phyloP scores from a whole-genome alignment of 106 monocot genomes.

The Gastrodia elata region DNA sequence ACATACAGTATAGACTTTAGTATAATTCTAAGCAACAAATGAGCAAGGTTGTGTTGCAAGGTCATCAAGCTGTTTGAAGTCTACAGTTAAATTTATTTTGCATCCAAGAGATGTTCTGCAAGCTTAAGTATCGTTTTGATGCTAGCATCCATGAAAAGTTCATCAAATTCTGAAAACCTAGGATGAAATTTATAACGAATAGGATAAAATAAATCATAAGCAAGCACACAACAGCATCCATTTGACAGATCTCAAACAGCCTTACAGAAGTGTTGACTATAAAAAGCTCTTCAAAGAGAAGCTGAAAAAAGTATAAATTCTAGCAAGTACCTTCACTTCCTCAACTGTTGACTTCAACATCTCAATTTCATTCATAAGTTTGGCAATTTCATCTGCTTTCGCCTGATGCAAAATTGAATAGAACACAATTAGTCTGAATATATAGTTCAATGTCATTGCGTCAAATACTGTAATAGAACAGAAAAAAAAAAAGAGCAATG shows the following conservation, averaged over 20 bases:
- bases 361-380: conserved; percentile 92
- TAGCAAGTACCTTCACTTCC: conserved; percentile 73
- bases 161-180: background rate
- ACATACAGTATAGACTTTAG: background rate
- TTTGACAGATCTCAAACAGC: background rate
- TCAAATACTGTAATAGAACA: conserved; percentile 9
- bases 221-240: background rate
- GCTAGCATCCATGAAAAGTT: background rate
- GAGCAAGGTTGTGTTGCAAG: background rate
- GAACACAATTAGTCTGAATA: background rate
- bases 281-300: background rate
- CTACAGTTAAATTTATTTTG: background rate
- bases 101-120: background rate
- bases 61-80: background rate
- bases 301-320: background rate
- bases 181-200: background rate
- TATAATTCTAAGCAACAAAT: background rate
- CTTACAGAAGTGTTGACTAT: background rate
- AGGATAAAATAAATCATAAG: background rate
- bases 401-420: conserved; percentile 34
- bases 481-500: background rate
- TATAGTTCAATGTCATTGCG: background rate
- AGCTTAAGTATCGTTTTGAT: background rate
- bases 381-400: conserved; percentile 98
- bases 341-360: conserved; percentile 69